Base-by-base conservation (phyloP, 805 yeast genomes). In the Debaryomyces prosopidis region DNA sequence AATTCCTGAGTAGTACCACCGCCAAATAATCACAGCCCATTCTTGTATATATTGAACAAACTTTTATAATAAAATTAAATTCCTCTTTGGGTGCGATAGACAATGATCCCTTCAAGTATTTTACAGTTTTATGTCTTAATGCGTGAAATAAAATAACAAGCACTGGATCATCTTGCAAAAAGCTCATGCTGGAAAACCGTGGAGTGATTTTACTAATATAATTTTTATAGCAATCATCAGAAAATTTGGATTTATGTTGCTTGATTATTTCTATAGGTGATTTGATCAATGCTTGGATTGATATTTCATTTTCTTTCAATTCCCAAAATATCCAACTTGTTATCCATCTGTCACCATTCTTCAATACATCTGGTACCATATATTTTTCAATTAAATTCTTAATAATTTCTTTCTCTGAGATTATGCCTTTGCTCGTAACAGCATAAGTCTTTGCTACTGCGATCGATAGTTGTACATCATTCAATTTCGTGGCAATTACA, bases 1-100 rank as follows among this genome's bases (percentile, higher is more conserved):
- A 91, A 48, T 79, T 80, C 39, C 71, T 72, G 1, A 85, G 69
- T 38, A 90, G 61, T 42, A 81, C 75, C 18, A 87, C 58, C 0
- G 90, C 82, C 35, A 92, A 62, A 48, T 82, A 79, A 55, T 91
- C 96, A 66, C 98, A 91, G 0, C 98, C 98, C 96, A 91, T 89
- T 46, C 95, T 73, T 12, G 81, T 75, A 57, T 89, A 87, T 49
- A 89, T 84, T 31, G 76, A 69, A 6, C 87, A 75, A 6, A 84
- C 85, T 50, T 82, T 79, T 10, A 79, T 56, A 12, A 90, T 76
- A 55, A 85, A 83, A 4, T 75, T 69, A 45, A 78, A 80, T 55
- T 92, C 97, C 35, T 64, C 65, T 2, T 49, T 47, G 1, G 73
- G 66, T 23, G 65, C 65, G 8, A 80, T 62, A 6, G 73, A 69